These are phyloP conservation scores for Hsuehochloa calcarea DNA, from an alignment of 176 grass and related monocot genomes.

Conservation along the genomic window DNA sequence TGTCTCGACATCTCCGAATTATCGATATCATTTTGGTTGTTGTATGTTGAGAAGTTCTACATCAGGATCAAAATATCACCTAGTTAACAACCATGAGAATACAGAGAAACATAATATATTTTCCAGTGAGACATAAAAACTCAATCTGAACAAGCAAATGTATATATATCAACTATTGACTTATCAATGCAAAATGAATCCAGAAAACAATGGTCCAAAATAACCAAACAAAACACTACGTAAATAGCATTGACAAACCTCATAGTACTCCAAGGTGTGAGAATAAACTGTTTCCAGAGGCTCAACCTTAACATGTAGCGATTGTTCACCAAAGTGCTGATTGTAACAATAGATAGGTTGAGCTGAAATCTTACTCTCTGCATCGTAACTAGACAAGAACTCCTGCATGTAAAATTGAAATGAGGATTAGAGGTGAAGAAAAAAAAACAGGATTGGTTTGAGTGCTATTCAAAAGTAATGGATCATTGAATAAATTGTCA, in stretches of 20 bases:
- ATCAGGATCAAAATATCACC: conserved; percentile 1
- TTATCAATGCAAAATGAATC: neutral
- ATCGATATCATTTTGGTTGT: conserved; percentile 28
- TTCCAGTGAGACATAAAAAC: neutral
- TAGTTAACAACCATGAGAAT: conserved; percentile 8
- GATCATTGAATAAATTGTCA: neutral
- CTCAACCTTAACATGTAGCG: conserved; percentile 59
- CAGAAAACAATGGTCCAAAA: neutral
- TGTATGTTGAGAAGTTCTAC: conserved; percentile 52
- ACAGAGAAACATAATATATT: neutral
- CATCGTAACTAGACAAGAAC: neutral
- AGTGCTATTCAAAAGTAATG: neutral
- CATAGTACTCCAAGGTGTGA: conserved; percentile 59
- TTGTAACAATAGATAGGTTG: conserved; percentile 58
- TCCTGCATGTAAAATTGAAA: conserved; percentile 21
- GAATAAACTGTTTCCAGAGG: conserved; percentile 52
- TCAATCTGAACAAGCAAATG: conserved; percentile 2
- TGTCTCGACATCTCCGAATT: conserved; percentile 21
- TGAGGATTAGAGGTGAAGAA: neutral
- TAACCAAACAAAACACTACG: neutral
- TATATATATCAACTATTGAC: neutral
- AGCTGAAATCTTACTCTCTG: conserved; percentile 36
- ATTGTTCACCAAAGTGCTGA: conserved; percentile 50
- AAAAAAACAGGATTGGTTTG: neutral
- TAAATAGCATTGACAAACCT: conserved; percentile 43